Percentiles rank a stretch among this genome's conserved stretches.
phyloP scores from a whole-genome alignment of 192 early-diverging fungal species.

The Umbelopsis vinacea region DNA sequence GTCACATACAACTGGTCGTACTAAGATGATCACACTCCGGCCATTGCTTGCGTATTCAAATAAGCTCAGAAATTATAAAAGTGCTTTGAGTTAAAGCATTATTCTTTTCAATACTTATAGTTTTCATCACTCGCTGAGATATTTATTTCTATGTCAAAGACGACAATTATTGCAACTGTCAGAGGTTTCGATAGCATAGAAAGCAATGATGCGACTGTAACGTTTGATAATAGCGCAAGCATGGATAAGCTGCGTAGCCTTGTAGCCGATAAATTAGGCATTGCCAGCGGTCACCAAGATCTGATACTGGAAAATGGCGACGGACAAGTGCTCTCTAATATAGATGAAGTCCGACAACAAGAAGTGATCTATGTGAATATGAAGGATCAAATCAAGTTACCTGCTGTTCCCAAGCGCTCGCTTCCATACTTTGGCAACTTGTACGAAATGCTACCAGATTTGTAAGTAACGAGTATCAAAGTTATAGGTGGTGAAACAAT shows the following conservation, averaged over 20 bases:
- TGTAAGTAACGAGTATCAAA: slow-evolving; percentile 17
- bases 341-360: slow-evolving; percentile 25
- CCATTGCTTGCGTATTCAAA: neutral
- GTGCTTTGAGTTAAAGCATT: too few species aligned
- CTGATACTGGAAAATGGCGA: slow-evolving; percentile 19
- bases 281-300: neutral
- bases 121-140: neutral
- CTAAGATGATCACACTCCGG: neutral
- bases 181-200: slow-evolving; percentile 24
- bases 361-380: slow-evolving; percentile 31
- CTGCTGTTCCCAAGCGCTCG: slow-evolving; percentile 31
- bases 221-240: slow-evolving; percentile 18
- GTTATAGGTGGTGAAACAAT: too few species aligned
- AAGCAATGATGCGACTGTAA: slow-evolving; percentile 25
- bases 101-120: neutral
- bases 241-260: slow-evolving; percentile 32
- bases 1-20: neutral
- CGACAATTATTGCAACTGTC: slow-evolving; percentile 30
- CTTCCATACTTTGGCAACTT: slow-evolving; percentile 38
- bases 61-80: neutral
- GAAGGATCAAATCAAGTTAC: slow-evolving; percentile 23
- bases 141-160: slow-evolving; percentile 13
- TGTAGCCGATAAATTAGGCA: slow-evolving; percentile 30
- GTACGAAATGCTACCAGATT: slow-evolving; percentile 37
- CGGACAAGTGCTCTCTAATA: slow-evolving; percentile 2